A percentile compares a stretch with the other conserved stretches of the same genome.
These are phyloP conservation scores for Entomortierella beljakovae DNA, from an alignment of 192 early-diverging fungal species.

Conservation along the genomic window DNA sequence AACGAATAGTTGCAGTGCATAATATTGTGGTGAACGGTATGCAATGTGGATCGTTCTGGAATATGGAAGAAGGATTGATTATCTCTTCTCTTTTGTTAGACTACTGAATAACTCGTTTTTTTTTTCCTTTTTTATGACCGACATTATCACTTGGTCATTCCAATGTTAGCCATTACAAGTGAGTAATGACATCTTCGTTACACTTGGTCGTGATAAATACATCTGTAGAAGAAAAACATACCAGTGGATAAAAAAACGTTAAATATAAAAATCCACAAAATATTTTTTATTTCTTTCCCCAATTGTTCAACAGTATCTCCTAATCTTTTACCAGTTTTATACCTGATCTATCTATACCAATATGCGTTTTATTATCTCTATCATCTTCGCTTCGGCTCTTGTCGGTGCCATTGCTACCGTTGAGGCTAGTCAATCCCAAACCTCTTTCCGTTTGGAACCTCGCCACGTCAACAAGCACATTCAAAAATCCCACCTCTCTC, in stretches of 20 bases:
- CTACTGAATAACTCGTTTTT: neutral
- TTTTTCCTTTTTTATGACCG: neutral
- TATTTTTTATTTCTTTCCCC: neutral
- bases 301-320: too few relatives aligned
- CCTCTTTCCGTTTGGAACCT: constrained; percentile 34
- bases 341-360: neutral
- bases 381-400: constrained; percentile 39
- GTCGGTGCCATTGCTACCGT: constrained; percentile 36
- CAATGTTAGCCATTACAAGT: neutral
- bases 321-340: too few relatives aligned
- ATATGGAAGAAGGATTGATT: constrained; percentile 30
- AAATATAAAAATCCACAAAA: too few relatives aligned
- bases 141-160: neutral
- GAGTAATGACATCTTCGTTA: too few relatives aligned
- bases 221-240: too few relatives aligned
- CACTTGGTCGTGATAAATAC: neutral
- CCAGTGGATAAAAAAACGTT: too few relatives aligned
- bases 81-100: constrained; percentile 1
- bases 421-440: constrained; percentile 25
- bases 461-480: constrained; percentile 19
- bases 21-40: neutral
- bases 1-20: neutral
- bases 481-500: constrained; percentile 1
- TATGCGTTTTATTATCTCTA: constrained; percentile 50
- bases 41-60: constrained; percentile 10